A percentile compares a stretch with the other conserved stretches of the same genome.
Conservation (phyloP, 768 basidiomycete species). For the Saitozyma podzolica region DNA sequence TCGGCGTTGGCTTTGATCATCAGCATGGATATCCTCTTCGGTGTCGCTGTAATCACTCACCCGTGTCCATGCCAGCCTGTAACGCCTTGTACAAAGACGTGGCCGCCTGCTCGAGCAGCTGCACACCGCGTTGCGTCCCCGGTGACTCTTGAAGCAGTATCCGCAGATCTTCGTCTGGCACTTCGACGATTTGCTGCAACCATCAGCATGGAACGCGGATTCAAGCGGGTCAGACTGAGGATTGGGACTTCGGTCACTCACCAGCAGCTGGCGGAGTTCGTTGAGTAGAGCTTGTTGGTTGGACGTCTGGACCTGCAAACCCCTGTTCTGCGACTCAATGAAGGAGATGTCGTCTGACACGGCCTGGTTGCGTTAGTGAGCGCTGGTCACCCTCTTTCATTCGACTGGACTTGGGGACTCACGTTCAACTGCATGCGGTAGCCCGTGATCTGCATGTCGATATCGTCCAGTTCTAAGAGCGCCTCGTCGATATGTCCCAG, state of each 20-base stretch:
- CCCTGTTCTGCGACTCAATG: slow-evolving; percentile 95
- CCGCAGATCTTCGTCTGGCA: slow-evolving; percentile 71
- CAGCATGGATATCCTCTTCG: neutral
- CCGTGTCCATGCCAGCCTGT: slow-evolving; percentile 83
- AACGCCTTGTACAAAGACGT: slow-evolving; percentile 92
- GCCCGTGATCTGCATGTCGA: slow-evolving; percentile 83
- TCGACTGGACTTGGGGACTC: slow-evolving; percentile 42
- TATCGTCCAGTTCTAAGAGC: slow-evolving; percentile 78
- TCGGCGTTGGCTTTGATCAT: slow-evolving; percentile 57
- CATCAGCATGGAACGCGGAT: slow-evolving; percentile 5
- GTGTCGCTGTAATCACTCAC: slow-evolving; percentile 53
- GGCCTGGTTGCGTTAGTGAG: slow-evolving; percentile 59
- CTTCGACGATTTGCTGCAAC: slow-evolving; percentile 85
- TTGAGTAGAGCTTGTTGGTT: slow-evolving; percentile 82
- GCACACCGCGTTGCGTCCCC: slow-evolving; percentile 73
- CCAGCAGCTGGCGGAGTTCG: slow-evolving; percentile 85
- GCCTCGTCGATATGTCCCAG: slow-evolving; percentile 87
- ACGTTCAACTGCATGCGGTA: slow-evolving; percentile 98
- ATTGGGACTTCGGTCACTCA: slow-evolving; percentile 47
- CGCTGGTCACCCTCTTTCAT: no score
- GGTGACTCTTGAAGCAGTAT: slow-evolving; percentile 85
- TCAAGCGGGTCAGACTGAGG: neutral
- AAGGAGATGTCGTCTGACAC: slow-evolving; percentile 92
- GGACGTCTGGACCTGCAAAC: slow-evolving; percentile 94
- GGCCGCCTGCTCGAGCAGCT: slow-evolving; percentile 75